Evolutionary conservation across 345 rosid genomes (phyloP), one percentile per base, ranked within the genome.

Genomic region (Corchorus capsularis): DNA sequence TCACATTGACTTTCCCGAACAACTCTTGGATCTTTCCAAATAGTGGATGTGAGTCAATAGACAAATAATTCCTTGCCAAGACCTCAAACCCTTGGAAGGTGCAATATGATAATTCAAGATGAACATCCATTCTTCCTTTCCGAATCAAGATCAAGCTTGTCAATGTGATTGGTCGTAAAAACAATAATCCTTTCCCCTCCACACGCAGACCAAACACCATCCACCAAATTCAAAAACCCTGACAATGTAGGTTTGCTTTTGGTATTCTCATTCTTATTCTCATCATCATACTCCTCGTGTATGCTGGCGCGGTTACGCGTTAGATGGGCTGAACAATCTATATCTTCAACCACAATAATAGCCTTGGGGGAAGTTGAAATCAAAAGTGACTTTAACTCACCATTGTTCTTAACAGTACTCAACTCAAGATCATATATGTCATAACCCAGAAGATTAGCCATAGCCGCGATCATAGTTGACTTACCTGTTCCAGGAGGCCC

Each of bases 131-230:
- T 22, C 79, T 65, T 27, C 83, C 83, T 45, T 76, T 76, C 39
- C 83, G 66, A 0, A 77, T 77, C 47, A 80, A 17, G 80, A 59
- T 80, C 83, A 32, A 80, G 71, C 17, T 72, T 77, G 11, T 80
- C 80, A 2, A 76, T 71, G 27, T 72, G 55, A 43, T 76, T 76
- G 1, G 83, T 80, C 0, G 78, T 80, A 43, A 80, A 77, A 8
- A 80, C 75, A 4, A 77, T 52, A 17, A 80, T 66, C 20, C 83
- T 80, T 54, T 80, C 78, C 6, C 71, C 83, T 12, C 66, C 78
- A 12, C 72, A 80, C 27, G 83, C 77, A n/a, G 83, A 77, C 75
- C 83, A 77, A 8, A 80, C 12, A 5, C 80, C 83, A 53, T 80
- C 83, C 6, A 80, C 68, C 39, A 73, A 67, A 69, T n/a, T n/a